Percentiles rank a stretch among this genome's conserved stretches.
Evolutionary conservation across 2,329 filamentous ascomycete species (phyloP).

Genomic region (Diplodia scrobiculata): DNA sequence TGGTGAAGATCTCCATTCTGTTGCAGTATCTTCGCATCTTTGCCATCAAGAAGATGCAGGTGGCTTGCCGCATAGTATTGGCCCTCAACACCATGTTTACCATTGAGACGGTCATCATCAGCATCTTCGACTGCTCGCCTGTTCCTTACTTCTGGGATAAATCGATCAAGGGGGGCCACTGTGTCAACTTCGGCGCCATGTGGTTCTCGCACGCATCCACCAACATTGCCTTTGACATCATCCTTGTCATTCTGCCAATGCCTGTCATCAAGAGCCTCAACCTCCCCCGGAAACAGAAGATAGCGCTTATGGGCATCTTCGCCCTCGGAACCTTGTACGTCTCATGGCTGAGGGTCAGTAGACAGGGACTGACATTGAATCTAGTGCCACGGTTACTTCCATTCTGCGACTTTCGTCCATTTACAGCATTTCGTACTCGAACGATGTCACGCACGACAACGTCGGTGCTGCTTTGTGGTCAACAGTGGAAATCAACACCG

Average conservation of each 20-base stretch:
- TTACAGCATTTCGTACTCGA: conserved; percentile 38
- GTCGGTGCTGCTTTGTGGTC: conserved; percentile 39
- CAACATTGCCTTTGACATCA: conserved; percentile 40
- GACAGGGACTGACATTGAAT: background rate
- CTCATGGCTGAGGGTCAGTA: background rate
- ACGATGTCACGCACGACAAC: conserved; percentile 42
- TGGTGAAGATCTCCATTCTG: conserved; percentile 42
- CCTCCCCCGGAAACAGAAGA: conserved; percentile 38
- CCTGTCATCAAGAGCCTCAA: conserved; percentile 39
- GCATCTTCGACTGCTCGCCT: conserved; percentile 39
- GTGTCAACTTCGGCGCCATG: conserved; percentile 36
- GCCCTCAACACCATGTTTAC: conserved; percentile 33
- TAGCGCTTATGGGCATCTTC: conserved; percentile 40
- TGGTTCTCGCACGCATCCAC: conserved; percentile 41
- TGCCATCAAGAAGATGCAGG: conserved; percentile 33
- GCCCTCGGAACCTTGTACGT: conserved; percentile 39
- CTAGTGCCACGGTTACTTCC: conserved; percentile 40
- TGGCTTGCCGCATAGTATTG: conserved; percentile 36
- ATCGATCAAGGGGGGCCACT: conserved; percentile 26
- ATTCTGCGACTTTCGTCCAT: conserved; percentile 41
- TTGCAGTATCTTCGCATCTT: conserved; percentile 43
- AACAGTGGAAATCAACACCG: conserved; percentile 38
- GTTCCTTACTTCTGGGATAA: conserved; percentile 38
- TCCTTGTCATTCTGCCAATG: conserved; percentile 40
- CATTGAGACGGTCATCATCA: conserved; percentile 37